These are phyloP conservation scores for Penicillium daleae DNA, from an alignment of 495 filamentous ascomycete species.

Conservation along the genomic window DNA sequence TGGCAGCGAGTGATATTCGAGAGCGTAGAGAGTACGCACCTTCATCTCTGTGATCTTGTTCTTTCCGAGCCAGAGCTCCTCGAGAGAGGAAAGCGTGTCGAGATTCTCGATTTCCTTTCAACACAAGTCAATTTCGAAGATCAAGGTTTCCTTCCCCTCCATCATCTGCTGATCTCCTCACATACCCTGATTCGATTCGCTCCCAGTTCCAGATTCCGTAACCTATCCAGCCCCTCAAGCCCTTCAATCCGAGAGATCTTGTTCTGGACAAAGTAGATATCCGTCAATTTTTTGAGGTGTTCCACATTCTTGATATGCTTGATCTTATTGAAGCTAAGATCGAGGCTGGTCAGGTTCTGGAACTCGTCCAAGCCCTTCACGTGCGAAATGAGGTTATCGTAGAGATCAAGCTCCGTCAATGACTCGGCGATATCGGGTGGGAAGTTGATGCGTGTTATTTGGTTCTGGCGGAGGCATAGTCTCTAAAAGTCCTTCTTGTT, in stretches of 20 bases:
- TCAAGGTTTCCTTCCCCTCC: neutral
- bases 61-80: constrained; percentile 95
- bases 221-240: constrained; percentile 69
- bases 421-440: constrained; percentile 60
- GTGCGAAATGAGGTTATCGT: constrained; percentile 95
- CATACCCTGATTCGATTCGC: constrained; percentile 83
- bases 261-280: constrained; percentile 95
- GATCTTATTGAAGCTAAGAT: constrained; percentile 98
- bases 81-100: constrained; percentile 70
- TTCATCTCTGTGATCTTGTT: constrained; percentile 93
- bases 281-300: constrained; percentile 76
- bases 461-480: constrained; percentile 93
- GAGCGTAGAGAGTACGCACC: constrained; percentile 36
- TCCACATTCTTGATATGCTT: constrained; percentile 93
- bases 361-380: constrained; percentile 82
- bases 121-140: constrained; percentile 8
- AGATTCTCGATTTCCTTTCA: constrained; percentile 81
- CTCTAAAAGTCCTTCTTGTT: constrained; percentile 46
- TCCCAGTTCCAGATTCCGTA: constrained; percentile 85
- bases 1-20: neutral
- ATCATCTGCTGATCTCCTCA: neutral
- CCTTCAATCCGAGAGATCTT: constrained; percentile 87
- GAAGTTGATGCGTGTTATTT: constrained; percentile 79
- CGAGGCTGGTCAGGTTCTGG: constrained; percentile 72
- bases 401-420: constrained; percentile 86